A percentile compares a stretch with the other conserved stretches of the same genome.
Conservation (phyloP, 2,329 filamentous ascomycete species). For the Colletotrichum costaricense region DNA sequence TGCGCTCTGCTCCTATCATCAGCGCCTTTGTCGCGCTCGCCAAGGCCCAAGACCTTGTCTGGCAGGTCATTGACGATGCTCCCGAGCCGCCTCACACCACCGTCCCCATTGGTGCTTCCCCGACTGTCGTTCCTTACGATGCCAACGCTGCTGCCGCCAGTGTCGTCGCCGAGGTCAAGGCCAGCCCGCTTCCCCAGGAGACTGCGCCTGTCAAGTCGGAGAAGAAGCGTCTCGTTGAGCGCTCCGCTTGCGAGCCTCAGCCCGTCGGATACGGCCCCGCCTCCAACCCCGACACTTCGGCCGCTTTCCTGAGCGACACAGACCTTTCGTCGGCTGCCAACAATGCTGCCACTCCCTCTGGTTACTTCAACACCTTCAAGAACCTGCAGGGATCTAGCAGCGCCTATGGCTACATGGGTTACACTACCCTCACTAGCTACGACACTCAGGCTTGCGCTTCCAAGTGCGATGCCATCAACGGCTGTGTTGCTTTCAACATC, state of each 20-base stretch:
- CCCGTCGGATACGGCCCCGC: neutral
- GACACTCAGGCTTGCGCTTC: conserved; percentile 13
- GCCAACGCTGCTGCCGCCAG: neutral
- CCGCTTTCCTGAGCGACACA: neutral
- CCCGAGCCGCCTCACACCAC: neutral
- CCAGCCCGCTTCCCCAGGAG: neutral
- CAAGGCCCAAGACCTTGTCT: neutral
- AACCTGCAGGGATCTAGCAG: conserved; percentile 13
- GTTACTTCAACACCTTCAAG: conserved; percentile 22
- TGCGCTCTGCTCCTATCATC: neutral
- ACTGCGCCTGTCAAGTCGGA: neutral
- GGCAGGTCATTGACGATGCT: neutral
- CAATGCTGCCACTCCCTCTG: neutral
- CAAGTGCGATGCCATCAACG: conserved; percentile 13
- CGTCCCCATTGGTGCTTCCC: neutral
- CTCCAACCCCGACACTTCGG: neutral
- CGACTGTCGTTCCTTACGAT: neutral
- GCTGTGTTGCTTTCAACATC: conserved; percentile 13
- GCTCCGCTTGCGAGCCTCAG: neutral
- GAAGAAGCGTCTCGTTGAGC: neutral
- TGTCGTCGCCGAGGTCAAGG: conserved; percentile 2
- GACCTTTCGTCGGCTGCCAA: neutral
- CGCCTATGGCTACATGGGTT: conserved; percentile 20
- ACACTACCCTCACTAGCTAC: conserved; percentile 12
- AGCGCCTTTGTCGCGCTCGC: neutral